Conservation (phyloP, 345 rosid species). For the Noccaea caerulescens region DNA sequence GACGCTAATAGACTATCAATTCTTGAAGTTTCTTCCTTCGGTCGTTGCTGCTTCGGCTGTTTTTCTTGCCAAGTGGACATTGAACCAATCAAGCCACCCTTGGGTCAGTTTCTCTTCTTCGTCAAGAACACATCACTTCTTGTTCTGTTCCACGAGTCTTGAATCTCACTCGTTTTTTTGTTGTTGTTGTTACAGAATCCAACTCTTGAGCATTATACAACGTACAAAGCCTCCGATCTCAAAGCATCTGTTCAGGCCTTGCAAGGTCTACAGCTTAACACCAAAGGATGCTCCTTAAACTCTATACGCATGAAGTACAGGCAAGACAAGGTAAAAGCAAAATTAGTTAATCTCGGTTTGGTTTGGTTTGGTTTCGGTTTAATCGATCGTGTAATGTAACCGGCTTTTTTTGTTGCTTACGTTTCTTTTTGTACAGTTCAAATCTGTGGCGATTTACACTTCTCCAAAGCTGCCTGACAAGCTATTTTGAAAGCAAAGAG, state of each 20-base stretch:
- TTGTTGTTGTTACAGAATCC: slow-evolving; percentile 51
- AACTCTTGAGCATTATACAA: slow-evolving; percentile 78
- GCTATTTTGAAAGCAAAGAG: slow-evolving; percentile 45
- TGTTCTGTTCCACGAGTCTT: slow-evolving; percentile 13
- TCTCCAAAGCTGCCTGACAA: slow-evolving; percentile 65
- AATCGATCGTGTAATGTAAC: neutral
- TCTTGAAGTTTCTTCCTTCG: slow-evolving; percentile 79
- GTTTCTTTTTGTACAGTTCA: slow-evolving; percentile 52
- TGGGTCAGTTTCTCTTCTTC: slow-evolving; percentile 57
- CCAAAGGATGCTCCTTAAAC: slow-evolving; percentile 62
- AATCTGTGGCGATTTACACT: slow-evolving; percentile 69
- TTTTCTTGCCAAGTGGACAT: slow-evolving; percentile 90
- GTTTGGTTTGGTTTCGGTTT: neutral
- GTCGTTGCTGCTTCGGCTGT: slow-evolving; percentile 88
- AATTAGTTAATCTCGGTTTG: neutral
- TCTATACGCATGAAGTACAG: slow-evolving; percentile 73
- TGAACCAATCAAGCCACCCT: slow-evolving; percentile 78
- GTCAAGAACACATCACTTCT: neutral
- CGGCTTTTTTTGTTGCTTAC: neutral
- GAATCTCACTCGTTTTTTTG: slow-evolving; percentile 6
- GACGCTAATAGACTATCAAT: slow-evolving; percentile 61
- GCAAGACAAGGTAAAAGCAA: slow-evolving; percentile 62
- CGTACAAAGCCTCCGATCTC: slow-evolving; percentile 68
- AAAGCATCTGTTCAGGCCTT: slow-evolving; percentile 57
- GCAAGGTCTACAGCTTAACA: slow-evolving; percentile 73